Percentiles rank a stretch among this genome's conserved stretches.
phyloP scores from a whole-genome alignment of 352 stramenopile genomes.

The Bremia lactucae region DNA sequence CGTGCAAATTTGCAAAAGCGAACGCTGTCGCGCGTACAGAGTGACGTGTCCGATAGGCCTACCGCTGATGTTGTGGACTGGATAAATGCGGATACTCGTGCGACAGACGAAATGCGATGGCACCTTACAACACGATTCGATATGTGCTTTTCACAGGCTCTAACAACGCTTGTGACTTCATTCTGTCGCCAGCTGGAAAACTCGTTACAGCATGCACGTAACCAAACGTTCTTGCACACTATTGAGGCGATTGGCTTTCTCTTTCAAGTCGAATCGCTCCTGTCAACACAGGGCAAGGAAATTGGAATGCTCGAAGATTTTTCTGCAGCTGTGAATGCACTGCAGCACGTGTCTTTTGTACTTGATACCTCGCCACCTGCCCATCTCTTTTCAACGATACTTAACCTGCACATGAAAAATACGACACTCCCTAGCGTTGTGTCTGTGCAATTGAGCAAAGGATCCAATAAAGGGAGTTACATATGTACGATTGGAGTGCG shows the following conservation, averaged over 20 bases:
- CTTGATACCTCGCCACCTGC: conserved; percentile 49
- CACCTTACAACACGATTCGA: conserved; percentile 68
- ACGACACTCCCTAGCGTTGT: conserved; percentile 59
- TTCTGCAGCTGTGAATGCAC: conserved; percentile 59
- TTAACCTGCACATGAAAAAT: conserved; percentile 75
- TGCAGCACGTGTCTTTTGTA: conserved; percentile 60
- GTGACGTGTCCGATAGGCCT: conserved; percentile 28
- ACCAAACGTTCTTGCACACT: conserved; percentile 46
- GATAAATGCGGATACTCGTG: conserved; percentile 34
- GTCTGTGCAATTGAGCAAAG: conserved; percentile 53
- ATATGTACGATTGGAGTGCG: conserved; percentile 51
- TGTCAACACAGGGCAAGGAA: conserved; percentile 92
- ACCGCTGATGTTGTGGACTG: conserved; percentile 32
- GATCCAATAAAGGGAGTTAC: conserved; percentile 31
- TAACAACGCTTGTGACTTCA: conserved; percentile 58
- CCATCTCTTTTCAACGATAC: conserved; percentile 52
- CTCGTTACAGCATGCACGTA: conserved; percentile 47
- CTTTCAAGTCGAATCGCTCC: conserved; percentile 86
- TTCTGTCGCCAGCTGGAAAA: conserved; percentile 68
- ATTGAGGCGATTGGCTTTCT: conserved; percentile 67
- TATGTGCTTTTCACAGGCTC: conserved; percentile 68
- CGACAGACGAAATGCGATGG: conserved; percentile 59
- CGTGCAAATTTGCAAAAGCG: conserved; percentile 47
- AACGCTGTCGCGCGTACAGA: conserved; percentile 37
- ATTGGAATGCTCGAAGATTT: conserved; percentile 92